These are phyloP conservation scores for Puccinia triticina DNA, from an alignment of 1,284 basidiomycete genomes.

Conservation along the genomic window DNA sequence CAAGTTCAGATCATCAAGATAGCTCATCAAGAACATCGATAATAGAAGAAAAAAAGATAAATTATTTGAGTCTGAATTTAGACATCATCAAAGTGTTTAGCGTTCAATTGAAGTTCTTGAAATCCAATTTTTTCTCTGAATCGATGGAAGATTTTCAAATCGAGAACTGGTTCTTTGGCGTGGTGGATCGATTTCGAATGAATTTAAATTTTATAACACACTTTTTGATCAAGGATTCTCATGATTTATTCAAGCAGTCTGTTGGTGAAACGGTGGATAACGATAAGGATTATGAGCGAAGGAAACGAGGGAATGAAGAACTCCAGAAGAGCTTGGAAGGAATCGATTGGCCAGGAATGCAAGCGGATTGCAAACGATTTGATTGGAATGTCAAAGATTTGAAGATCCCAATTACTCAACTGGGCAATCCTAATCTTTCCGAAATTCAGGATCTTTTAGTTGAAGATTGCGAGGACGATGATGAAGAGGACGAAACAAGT, in stretches of 20 bases:
- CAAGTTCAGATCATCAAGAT: constrained; percentile 6
- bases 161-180: constrained; percentile 47
- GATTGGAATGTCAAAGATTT: constrained; percentile 49
- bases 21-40: not conserved
- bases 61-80: not conserved
- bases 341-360: constrained; percentile 26
- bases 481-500: constrained; percentile 12
- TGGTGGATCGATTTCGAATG: constrained; percentile 13
- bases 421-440: not conserved
- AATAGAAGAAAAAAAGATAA: not conserved
- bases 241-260: not conserved
- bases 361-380: constrained; percentile 32
- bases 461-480: constrained; percentile 16
- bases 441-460: not conserved
- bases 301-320: not conserved
- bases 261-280: not conserved
- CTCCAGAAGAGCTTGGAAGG: constrained; percentile 18
- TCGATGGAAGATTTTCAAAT: constrained; percentile 47
- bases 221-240: not conserved
- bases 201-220: not conserved
- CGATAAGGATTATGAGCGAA: not conserved
- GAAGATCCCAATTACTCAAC: not conserved
- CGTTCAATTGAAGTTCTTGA: constrained; percentile 25
- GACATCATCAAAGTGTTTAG: not conserved
- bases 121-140: constrained; percentile 35